phyloP scores from a whole-genome alignment of 495 filamentous ascomycete species.

The Penicillium flavigenum region DNA sequence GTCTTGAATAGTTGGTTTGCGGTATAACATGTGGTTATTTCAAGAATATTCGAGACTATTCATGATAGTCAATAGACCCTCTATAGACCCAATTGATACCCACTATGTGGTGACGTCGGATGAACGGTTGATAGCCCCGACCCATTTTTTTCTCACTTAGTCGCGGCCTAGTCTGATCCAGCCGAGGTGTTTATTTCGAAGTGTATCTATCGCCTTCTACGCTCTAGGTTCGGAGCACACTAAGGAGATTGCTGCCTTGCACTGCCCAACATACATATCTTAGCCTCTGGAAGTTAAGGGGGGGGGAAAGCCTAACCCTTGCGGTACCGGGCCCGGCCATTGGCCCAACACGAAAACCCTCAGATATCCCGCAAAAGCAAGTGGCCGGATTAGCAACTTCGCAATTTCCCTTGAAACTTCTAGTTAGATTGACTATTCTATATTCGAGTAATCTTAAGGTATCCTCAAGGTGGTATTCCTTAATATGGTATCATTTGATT shows the following conservation, averaged over 20 bases:
- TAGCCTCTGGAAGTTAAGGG: not conserved
- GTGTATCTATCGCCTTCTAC: constrained; percentile 2
- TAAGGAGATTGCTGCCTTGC: not conserved
- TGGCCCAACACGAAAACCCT: constrained; percentile 1
- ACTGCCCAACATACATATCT: not conserved
- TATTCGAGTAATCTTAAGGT: constrained; percentile 2
- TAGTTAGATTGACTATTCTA: not conserved
- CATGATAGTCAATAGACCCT: constrained; percentile 1
- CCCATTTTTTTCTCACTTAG: constrained; percentile 26
- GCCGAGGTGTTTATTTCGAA: constrained; percentile 21
- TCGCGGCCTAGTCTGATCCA: constrained; percentile 9
- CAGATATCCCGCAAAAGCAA: constrained; percentile 10
- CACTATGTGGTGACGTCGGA: constrained; percentile 27
- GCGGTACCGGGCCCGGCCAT: not conserved
- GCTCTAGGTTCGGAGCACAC: not conserved
- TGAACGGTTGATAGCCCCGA: constrained; percentile 22
- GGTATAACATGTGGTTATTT: not conserved
- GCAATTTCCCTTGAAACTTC: constrained; percentile 11
- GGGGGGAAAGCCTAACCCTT: not conserved
- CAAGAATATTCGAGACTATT: not conserved
- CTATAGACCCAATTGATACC: constrained; percentile 3
- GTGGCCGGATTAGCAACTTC: constrained; percentile 8
- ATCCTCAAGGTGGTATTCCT: too few species aligned
- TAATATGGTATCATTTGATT: constrained; percentile 15
- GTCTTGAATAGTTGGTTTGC: not conserved